Evolutionary conservation across 2,329 filamentous ascomycete species (phyloP).

Genomic region (Cladosporium sp.): DNA sequence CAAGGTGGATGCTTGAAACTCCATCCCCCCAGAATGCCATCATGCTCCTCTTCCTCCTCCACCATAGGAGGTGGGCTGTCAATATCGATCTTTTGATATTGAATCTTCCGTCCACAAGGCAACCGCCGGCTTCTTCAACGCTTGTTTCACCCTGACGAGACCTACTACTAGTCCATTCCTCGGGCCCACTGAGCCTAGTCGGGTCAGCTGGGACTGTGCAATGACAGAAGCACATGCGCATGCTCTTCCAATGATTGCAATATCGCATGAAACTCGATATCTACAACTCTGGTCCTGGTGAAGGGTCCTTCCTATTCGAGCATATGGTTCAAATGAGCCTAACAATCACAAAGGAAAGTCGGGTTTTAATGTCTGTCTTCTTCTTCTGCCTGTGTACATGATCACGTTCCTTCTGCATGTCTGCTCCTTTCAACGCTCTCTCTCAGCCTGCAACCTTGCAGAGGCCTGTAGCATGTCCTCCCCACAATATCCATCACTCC

Average conservation of each 20-base stretch:
- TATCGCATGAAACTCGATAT: too few species aligned
- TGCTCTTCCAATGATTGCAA: too few species aligned
- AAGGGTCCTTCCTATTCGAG: too few species aligned
- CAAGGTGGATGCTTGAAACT: not conserved
- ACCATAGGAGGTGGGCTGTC: too few species aligned
- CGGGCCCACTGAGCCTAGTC: not conserved
- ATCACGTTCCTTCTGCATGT: not conserved
- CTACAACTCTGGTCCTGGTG: too few species aligned
- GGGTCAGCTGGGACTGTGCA: not conserved
- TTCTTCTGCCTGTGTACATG: not conserved
- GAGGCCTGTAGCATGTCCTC: too few species aligned
- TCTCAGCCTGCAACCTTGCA: not conserved
- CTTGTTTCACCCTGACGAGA: conserved; percentile 3
- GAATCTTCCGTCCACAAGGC: conserved; percentile 7
- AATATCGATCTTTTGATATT: not conserved
- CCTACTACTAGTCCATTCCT: not conserved
- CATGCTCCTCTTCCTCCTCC: not conserved
- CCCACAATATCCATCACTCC: too few species aligned
- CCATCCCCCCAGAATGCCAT: not conserved
- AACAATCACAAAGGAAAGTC: too few species aligned
- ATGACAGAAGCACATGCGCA: too few species aligned
- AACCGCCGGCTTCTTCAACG: conserved; percentile 9
- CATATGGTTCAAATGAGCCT: too few species aligned
- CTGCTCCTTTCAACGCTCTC: not conserved
- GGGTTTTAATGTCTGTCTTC: not conserved